These are phyloP conservation scores for Sicyos baderoa DNA, from an alignment of 306 rosid species.

Conservation along the genomic window DNA sequence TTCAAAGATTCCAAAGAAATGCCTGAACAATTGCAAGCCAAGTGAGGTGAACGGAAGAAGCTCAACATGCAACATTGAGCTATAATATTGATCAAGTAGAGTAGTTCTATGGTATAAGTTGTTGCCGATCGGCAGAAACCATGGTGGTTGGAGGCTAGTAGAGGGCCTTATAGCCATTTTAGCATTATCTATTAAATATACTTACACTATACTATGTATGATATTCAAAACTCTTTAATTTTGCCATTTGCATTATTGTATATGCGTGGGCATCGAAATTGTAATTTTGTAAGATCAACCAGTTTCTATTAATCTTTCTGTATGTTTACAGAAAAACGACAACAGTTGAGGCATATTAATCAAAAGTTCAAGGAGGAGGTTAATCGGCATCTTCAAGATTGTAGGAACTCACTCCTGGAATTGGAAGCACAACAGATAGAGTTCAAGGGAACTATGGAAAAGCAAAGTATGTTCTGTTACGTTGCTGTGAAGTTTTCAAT, in stretches of 20 bases:
- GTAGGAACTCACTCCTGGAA: conserved; percentile 53
- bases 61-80: no score
- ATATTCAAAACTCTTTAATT: neutral
- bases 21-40: no score
- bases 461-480: conserved; percentile 49
- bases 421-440: conserved; percentile 61
- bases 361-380: conserved; percentile 78
- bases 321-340: conserved; percentile 53
- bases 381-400: conserved; percentile 63
- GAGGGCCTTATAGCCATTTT: no score
- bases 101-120: no score
- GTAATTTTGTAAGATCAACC: neutral
- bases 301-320: neutral
- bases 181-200: no score
- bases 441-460: conserved; percentile 65
- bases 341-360: conserved; percentile 52
- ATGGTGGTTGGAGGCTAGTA: no score
- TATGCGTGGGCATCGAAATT: neutral
- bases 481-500: conserved; percentile 17
- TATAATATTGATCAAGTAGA: no score
- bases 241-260: neutral
- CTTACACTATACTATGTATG: neutral
- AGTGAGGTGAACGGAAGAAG: no score
- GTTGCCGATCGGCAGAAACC: no score
- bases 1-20: no score